These are phyloP conservation scores for Botrytis deweyae DNA, from an alignment of 2,329 filamentous ascomycete species.

Conservation along the genomic window DNA sequence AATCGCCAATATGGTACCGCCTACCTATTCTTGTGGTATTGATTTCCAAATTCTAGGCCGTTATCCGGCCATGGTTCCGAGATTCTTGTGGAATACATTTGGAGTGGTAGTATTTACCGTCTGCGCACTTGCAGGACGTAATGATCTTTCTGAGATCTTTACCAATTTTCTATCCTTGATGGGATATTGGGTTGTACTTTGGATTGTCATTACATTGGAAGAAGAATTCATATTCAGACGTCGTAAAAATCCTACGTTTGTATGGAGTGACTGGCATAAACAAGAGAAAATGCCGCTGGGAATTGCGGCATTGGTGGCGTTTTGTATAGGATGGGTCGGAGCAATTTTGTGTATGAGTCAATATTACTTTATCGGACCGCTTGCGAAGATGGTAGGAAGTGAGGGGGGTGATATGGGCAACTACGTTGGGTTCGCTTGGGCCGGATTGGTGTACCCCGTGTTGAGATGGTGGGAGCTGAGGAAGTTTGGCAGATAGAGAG, in stretches of 20 bases:
- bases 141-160: slow-evolving; percentile 62
- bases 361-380: slow-evolving; percentile 63
- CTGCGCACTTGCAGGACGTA: slow-evolving; percentile 62
- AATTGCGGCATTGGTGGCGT: slow-evolving; percentile 59
- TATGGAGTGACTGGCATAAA: slow-evolving; percentile 62
- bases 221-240: slow-evolving; percentile 63
- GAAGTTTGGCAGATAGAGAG: slow-evolving; percentile 35
- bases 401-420: slow-evolving; percentile 38
- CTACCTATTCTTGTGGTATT: slow-evolving; percentile 64
- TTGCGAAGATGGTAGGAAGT: slow-evolving; percentile 56
- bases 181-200: slow-evolving; percentile 69
- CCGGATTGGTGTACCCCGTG: slow-evolving; percentile 53
- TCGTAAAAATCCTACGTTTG: slow-evolving; percentile 45
- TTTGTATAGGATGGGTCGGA: slow-evolving; percentile 64
- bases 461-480: slow-evolving; percentile 40
- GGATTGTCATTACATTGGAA: slow-evolving; percentile 60
- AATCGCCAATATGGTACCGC: slow-evolving; percentile 64
- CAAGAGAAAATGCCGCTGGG: slow-evolving; percentile 59
- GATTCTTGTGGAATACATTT: slow-evolving; percentile 64
- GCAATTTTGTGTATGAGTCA: slow-evolving; percentile 68
- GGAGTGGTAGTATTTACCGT: slow-evolving; percentile 62
- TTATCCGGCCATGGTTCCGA: slow-evolving; percentile 56
- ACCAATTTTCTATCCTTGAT: slow-evolving; percentile 69
- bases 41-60: slow-evolving; percentile 66
- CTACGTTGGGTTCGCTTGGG: slow-evolving; percentile 57